Evolutionary conservation across 1,139 yeast species (phyloP).

Genomic region (Hansenula lynferdii): DNA sequence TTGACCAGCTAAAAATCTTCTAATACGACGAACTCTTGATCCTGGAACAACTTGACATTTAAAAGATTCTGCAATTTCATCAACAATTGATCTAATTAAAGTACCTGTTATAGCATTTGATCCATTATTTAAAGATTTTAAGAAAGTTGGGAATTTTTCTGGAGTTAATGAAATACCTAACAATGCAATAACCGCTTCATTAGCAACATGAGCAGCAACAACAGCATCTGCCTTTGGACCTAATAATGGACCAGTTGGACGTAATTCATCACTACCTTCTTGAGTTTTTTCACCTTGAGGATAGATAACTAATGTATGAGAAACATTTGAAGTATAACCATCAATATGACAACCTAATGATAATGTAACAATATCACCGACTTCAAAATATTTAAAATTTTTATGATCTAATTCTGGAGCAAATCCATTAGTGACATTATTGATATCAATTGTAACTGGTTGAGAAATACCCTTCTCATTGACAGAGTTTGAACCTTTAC

Average conservation of each 20-base stretch:
- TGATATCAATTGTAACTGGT: conserved; percentile 87
- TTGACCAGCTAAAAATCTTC: conserved; percentile 95
- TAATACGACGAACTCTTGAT: conserved; percentile 82
- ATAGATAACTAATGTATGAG: conserved; percentile 83
- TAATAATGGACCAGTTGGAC: conserved; percentile 71
- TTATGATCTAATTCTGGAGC: conserved; percentile 69
- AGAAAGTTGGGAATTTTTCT: conserved; percentile 56
- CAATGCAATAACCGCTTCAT: conserved; percentile 72
- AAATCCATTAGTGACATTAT: conserved; percentile 72
- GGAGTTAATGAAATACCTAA: conserved; percentile 73
- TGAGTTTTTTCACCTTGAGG: conserved; percentile 45
- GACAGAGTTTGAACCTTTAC: conserved; percentile 39
- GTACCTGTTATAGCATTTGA: conserved; percentile 52
- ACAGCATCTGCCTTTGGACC: conserved; percentile 90
- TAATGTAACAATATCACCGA: conserved; percentile 84
- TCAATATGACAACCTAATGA: conserved; percentile 88
- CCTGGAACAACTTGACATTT: conserved; percentile 88
- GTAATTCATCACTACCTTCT: conserved; percentile 25
- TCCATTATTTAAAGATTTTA: conserved; percentile 26
- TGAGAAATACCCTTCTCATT: conserved; percentile 84
- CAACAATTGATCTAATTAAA: conserved; percentile 69
- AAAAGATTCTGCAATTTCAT: conserved; percentile 73
- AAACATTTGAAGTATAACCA: conserved; percentile 83
- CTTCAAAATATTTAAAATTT: conserved; percentile 38
- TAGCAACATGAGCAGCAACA: conserved; percentile 85